Conservation (phyloP, 495 filamentous ascomycete genomes). For the Lentithecium fluviatile region DNA sequence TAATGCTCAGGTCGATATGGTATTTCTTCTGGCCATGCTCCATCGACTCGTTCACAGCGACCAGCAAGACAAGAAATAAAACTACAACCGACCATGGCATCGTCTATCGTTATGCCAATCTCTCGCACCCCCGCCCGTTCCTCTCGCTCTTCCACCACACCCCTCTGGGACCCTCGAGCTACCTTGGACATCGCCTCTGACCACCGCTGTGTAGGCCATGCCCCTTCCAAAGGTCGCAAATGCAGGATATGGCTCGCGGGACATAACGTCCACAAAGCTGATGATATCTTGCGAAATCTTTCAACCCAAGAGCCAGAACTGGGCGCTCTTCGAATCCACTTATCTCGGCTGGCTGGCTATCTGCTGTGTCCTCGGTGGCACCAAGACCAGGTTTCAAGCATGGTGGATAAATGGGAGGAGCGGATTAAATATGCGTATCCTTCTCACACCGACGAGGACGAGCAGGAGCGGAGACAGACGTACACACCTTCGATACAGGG, state of each 20-base stretch:
- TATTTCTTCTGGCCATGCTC: too few relatives aligned
- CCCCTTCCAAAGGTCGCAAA: background rate
- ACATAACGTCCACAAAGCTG: background rate
- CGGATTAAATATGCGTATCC: background rate
- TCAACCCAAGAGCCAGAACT: background rate
- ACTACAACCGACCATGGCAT: background rate
- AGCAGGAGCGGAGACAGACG: background rate
- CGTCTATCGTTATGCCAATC: too few relatives aligned
- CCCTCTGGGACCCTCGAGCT: background rate
- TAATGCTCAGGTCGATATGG: too few relatives aligned
- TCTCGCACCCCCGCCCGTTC: background rate
- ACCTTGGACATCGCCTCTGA: background rate
- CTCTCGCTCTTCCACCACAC: background rate
- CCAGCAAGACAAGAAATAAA: too few relatives aligned
- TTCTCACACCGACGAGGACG: background rate
- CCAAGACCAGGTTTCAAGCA: background rate
- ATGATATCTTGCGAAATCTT: background rate
- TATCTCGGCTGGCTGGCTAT: background rate
- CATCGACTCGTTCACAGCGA: too few relatives aligned
- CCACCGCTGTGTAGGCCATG: background rate
- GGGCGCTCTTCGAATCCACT: background rate
- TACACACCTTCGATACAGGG: background rate
- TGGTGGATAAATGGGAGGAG: constrained; percentile 1
- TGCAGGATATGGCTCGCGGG: background rate
- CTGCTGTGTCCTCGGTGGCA: background rate